Conservation (phyloP, 257 asterid genomes). For the Solanum bulbocastanum region DNA sequence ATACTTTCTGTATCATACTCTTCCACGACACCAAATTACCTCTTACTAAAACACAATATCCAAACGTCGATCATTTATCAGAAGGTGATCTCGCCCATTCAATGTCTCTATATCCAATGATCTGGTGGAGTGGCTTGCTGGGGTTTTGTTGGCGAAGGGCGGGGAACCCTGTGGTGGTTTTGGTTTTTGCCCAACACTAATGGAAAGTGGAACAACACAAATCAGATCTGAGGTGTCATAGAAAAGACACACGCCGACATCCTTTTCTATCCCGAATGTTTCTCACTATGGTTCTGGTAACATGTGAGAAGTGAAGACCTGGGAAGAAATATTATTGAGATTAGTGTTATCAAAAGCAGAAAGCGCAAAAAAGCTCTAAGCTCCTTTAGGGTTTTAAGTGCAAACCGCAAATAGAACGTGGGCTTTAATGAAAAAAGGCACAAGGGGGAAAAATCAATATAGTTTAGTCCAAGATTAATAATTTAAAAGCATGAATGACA, state of each 20-base stretch:
- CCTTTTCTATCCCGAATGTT: neutral
- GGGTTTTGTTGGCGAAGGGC: neutral
- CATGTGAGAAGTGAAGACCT: neutral
- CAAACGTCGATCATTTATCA: neutral
- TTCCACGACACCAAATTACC: neutral
- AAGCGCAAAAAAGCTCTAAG: too few species aligned
- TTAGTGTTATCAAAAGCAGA: fast-evolving
- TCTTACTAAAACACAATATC: neutral
- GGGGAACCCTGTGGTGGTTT: neutral
- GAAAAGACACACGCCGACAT: neutral
- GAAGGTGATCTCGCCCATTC: neutral
- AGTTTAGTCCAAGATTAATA: neutral
- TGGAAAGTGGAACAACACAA: neutral
- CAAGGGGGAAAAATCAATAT: neutral
- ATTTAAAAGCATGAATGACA: neutral
- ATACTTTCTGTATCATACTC: neutral
- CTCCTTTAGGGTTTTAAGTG: neutral
- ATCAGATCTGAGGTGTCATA: neutral
- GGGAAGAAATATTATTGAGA: neutral
- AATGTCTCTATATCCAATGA: neutral
- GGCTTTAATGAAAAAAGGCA: neutral
- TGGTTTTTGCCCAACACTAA: neutral
- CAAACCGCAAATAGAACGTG: too few species aligned
- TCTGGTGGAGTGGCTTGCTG: neutral
- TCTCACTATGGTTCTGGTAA: neutral